phyloP scores from a whole-genome alignment of 192 early-diverging fungal genomes.

The Polychytrium aggregatum region DNA sequence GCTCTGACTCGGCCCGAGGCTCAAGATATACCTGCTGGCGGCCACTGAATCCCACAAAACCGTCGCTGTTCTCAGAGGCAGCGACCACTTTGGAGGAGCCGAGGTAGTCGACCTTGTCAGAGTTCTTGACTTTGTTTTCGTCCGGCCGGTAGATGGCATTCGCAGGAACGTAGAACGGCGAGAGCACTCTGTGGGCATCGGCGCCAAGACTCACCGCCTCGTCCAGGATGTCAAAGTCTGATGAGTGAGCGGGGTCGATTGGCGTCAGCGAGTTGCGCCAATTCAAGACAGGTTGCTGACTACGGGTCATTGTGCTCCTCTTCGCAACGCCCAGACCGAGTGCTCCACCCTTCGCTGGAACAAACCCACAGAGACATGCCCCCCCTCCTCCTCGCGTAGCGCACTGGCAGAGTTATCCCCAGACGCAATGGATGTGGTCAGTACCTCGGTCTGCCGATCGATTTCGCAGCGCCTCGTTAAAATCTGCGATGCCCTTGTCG shows the following conservation, averaged over 20 bases:
- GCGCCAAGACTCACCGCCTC: slow-evolving; percentile 27
- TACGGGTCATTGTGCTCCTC: no score
- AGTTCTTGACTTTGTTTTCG: slow-evolving; percentile 73
- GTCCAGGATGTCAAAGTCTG: slow-evolving; percentile 24
- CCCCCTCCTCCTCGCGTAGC: no score
- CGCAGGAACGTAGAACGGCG: slow-evolving; percentile 48
- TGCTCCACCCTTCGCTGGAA: no score
- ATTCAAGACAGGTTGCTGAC: no score
- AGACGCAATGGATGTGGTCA: no score
- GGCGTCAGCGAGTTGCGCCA: background rate
- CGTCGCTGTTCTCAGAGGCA: slow-evolving; percentile 46
- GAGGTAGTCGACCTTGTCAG: slow-evolving; percentile 64
- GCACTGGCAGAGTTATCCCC: no score
- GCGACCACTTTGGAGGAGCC: slow-evolving; percentile 80
- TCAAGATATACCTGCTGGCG: slow-evolving; percentile 26
- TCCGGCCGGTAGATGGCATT: slow-evolving; percentile 74
- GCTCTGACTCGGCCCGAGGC: slow-evolving; percentile 6
- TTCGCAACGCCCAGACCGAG: no score
- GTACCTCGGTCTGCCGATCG: no score
- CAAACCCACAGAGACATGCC: no score
- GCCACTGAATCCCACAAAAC: slow-evolving; percentile 55
- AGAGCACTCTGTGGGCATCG: slow-evolving; percentile 19
- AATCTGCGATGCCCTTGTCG: slow-evolving; percentile 57
- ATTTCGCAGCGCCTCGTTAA: slow-evolving; percentile 56
- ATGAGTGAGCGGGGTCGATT: background rate